phyloP scores from a whole-genome alignment of 306 rosid species.

The Fagus sylvatica region DNA sequence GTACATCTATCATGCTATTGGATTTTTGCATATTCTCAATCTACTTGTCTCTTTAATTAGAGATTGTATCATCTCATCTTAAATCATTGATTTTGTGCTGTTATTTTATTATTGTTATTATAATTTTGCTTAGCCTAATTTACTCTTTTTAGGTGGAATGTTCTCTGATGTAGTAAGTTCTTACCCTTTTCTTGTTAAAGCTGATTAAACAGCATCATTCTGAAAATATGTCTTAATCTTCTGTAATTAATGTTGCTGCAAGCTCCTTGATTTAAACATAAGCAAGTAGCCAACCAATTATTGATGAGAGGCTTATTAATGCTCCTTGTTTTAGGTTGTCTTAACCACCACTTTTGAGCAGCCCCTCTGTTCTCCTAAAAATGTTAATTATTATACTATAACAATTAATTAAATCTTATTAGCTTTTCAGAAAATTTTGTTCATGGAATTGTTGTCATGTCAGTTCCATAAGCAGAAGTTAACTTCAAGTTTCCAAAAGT shows the following conservation, averaged over 20 bases:
- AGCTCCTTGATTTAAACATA: background rate
- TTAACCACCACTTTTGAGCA: background rate
- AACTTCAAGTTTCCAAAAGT: background rate
- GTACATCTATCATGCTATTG: background rate
- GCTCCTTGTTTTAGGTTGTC: background rate
- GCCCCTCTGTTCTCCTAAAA: background rate
- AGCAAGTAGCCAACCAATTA: background rate
- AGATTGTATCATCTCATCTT: background rate
- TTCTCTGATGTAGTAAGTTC: background rate
- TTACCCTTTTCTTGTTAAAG: background rate
- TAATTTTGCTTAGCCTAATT: slow-evolving; percentile 1
- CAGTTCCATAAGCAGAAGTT: background rate
- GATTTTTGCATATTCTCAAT: background rate
- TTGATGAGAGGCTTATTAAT: background rate
- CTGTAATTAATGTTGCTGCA: background rate
- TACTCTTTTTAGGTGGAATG: background rate
- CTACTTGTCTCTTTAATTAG: slow-evolving; percentile 13
- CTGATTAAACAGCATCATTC: background rate
- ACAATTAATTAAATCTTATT: background rate
- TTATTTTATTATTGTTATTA: background rate
- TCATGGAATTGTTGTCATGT: too few relatives aligned
- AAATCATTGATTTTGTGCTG: background rate
- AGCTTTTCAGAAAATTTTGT: background rate
- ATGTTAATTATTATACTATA: background rate
- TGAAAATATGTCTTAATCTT: background rate